Conservation (phyloP, 1,139 yeast species). For the Lodderomyces metapsilosis region DNA sequence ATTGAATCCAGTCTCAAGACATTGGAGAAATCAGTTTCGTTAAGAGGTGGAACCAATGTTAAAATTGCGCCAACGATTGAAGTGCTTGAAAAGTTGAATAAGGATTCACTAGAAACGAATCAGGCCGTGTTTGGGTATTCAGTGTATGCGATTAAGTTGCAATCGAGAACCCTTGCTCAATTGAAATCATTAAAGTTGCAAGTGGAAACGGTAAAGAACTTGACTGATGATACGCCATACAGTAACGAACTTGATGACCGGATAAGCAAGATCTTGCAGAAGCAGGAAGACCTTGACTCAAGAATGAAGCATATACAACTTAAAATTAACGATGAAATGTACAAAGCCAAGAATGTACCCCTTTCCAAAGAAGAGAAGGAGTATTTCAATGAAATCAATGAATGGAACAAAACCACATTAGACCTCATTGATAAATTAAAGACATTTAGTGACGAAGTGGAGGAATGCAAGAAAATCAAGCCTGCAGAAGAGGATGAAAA, state of each 20-base stretch:
- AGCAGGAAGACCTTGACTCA: constrained; percentile 23
- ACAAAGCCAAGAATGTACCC: constrained; percentile 25
- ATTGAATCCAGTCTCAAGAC: constrained; percentile 23
- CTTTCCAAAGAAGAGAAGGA: constrained; percentile 33
- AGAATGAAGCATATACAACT: constrained; percentile 23
- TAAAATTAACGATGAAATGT: constrained; percentile 21
- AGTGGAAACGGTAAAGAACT: constrained; percentile 16
- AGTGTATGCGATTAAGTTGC: constrained; percentile 22
- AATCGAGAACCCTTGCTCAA: constrained; percentile 22
- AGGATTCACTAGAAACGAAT: constrained; percentile 20
- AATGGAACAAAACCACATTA: constrained; percentile 3
- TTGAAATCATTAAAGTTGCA: constrained; percentile 25
- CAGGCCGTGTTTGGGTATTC: constrained; percentile 20
- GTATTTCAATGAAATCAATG: constrained; percentile 41
- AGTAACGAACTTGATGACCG: constrained; percentile 14
- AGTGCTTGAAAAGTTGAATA: constrained; percentile 19
- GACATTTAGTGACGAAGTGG: not conserved
- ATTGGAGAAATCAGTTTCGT: constrained; percentile 1
- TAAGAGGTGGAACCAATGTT: not conserved
- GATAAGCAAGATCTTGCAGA: constrained; percentile 16
- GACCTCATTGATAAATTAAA: constrained; percentile 3
- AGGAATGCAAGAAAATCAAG: not conserved
- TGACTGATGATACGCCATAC: constrained; percentile 15
- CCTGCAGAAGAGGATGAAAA: not conserved
- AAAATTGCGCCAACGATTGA: constrained; percentile 11